Base-by-base conservation (phyloP, 441 rosid species). In the Omphalea diandra region DNA sequence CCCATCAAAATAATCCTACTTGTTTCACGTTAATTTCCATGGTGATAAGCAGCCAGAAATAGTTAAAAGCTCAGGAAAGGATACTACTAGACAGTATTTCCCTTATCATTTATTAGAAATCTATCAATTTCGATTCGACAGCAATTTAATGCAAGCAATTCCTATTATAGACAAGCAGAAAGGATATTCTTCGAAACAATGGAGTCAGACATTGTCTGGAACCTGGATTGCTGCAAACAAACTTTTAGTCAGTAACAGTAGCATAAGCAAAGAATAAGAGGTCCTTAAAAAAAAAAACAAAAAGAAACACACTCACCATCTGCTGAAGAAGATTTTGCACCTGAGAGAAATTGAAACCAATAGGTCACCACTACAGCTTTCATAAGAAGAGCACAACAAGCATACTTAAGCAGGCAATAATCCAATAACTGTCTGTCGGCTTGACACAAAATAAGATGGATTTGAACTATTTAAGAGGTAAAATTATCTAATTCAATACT, bases 251-350 rank as follows among this genome's bases (percentile, higher is more conserved):
- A 76, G 56, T 22, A 77, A 73, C 35, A 62, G 55, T 31, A 55
- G 31, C n/a, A 64, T 0, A 53, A 44, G 50, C n/a, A 43, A 41
- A 64, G 4, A 64, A 66, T 22, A 38, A 68, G 57, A 57, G 55
- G 55, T 50, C 70, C 49, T n/a, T n/a, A n/a, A n/a, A n/a, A n/a
- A n/a, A n/a, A n/a, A n/a, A n/a, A n/a, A n/a, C n/a, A n/a, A n/a
- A n/a, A 72, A 66, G 38, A 53, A 69, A 44, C n/a, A 6, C 77
- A 81, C 87, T 78, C 67, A 86, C 91, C 96, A 91, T 89, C 84
- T 87, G 89, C 81, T 77, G 85, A 74, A 87, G 96, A 81, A 93
- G 89, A 77, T 77, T 81, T 77, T 85, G 88, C 77, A 89, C 91
- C 94, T 89, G 84, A 67, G n/a, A n/a, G 75, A 81, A 70, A 61